Percentiles rank a stretch among this genome's conserved stretches.
Evolutionary conservation across 129 eudicot genomes (phyloP).

Genomic region (Kitagawia praeruptora): DNA sequence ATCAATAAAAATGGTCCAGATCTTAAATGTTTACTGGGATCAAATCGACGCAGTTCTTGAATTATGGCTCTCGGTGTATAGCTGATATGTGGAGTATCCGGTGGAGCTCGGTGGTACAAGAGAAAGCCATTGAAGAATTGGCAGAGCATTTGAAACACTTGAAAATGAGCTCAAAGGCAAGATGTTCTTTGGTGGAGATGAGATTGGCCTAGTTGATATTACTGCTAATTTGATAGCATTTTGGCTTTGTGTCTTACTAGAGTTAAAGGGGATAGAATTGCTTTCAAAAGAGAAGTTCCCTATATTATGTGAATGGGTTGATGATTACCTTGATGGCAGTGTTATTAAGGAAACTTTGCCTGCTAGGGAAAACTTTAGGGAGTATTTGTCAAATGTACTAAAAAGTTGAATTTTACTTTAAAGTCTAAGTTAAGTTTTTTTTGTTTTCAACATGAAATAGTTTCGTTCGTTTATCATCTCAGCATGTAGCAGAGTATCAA

Average conservation of each 20-base stretch:
- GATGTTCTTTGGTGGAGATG: constrained; percentile 29
- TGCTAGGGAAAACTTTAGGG: neutral
- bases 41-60: neutral
- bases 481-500: neutral
- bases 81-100: constrained; percentile 14
- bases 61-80: constrained; percentile 11
- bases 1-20: neutral
- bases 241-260: constrained; percentile 17
- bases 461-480: neutral
- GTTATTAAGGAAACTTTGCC: constrained; percentile 9
- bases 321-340: neutral
- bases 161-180: constrained; percentile 21
- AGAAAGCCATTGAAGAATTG: constrained; percentile 19
- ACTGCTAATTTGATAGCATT: constrained; percentile 14
- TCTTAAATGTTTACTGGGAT: neutral
- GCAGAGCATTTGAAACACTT: constrained; percentile 1
- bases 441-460: no score
- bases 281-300: constrained; percentile 19
- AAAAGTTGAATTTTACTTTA: no score
- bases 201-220: constrained; percentile 19
- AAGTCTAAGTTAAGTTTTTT: no score
- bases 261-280: constrained; percentile 10
- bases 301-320: constrained; percentile 15
- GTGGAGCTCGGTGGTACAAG: constrained; percentile 3
- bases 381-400: neutral